These are phyloP conservation scores for Sporothrix schenckii DNA, from an alignment of 2,329 filamentous ascomycete species.

Conservation along the genomic window DNA sequence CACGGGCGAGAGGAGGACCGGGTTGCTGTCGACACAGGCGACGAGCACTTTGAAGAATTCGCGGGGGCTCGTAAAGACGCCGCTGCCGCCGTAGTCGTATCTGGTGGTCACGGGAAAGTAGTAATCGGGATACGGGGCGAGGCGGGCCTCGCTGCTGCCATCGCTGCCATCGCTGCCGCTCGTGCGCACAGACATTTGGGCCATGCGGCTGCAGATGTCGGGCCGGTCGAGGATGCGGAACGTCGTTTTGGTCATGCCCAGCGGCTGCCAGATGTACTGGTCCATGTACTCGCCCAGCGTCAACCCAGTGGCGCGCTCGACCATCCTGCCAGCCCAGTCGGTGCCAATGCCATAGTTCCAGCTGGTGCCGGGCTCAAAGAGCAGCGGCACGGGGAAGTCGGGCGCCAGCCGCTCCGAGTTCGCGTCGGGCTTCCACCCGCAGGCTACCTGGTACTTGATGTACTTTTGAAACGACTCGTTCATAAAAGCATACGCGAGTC, in stretches of 20 bases:
- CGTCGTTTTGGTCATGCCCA: not conserved
- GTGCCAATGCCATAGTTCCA: slow-evolving; percentile 14
- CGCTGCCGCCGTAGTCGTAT: slow-evolving; percentile 1
- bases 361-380: not conserved
- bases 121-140: not conserved
- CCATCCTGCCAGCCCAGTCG: slow-evolving; percentile 15
- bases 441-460: not conserved
- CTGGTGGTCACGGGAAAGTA: not conserved
- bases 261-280: slow-evolving; percentile 4
- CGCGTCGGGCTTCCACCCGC: not conserved
- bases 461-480: not conserved
- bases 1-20: not conserved
- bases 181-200: not conserved
- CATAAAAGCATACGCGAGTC: slow-evolving; percentile 6
- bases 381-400: not conserved
- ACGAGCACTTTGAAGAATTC: slow-evolving; percentile 3
- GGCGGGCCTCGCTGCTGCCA: no score
- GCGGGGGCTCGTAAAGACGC: slow-evolving; percentile 3
- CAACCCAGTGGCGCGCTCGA: slow-evolving; percentile 1
- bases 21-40: slow-evolving; percentile 3
- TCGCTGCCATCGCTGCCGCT: not conserved
- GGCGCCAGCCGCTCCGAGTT: slow-evolving; percentile 10
- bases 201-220: not conserved
- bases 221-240: slow-evolving; percentile 2
- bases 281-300: slow-evolving; percentile 3